Base-by-base conservation (phyloP, 2,329 filamentous ascomycete species). In the Pestalotiopsis sp. region DNA sequence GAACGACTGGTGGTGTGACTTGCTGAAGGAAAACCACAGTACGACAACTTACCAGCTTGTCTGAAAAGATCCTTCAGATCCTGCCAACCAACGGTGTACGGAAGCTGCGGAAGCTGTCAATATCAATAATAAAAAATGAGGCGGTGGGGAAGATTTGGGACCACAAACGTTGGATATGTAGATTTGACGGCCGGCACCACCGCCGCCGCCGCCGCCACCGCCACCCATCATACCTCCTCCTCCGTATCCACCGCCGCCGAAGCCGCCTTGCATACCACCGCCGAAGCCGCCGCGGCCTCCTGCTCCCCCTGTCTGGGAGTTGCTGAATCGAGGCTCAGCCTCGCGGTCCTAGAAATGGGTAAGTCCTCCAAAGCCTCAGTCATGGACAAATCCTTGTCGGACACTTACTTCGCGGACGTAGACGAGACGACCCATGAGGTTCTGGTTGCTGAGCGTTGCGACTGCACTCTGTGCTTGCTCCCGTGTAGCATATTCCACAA, bases 401-500 rank as follows among this genome's bases (percentile, higher is more conserved):
- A 24, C 63, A 78, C 85, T 76, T 87, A 97, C 94, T 88, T 99
- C 96, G 83, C 96, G 92, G 81, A 99, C 96, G 81, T 99, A 99
- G 80, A 99, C 94, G 76, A 99, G 92, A 81, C 96, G 91, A 69
- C 96, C 96, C 95, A 98, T 98, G 70, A 99, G 87, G 81, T 97
- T 98, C 83, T 98, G 95, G 86, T 99, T 99, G 89, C 94, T 98
- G 83, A 99, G 92, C 79, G 94, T 96, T 82, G 93, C 91, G 85
- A 99, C 96, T 79, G 96, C 96, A 82, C 94, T 92, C 83, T 98
- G 96, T 80, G 96, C 96, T 92, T 99, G 94, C 79, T 99, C 96
- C 90, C 94, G 93, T 78, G 95, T 98, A 82, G 94, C 94, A 91
- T 99, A 99, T 92, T 99, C 96, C 91, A 99, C 96, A 93, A 99